These are phyloP conservation scores for Solanum tarapatanum DNA, from an alignment of 257 asterid genomes.

Conservation along the genomic window DNA sequence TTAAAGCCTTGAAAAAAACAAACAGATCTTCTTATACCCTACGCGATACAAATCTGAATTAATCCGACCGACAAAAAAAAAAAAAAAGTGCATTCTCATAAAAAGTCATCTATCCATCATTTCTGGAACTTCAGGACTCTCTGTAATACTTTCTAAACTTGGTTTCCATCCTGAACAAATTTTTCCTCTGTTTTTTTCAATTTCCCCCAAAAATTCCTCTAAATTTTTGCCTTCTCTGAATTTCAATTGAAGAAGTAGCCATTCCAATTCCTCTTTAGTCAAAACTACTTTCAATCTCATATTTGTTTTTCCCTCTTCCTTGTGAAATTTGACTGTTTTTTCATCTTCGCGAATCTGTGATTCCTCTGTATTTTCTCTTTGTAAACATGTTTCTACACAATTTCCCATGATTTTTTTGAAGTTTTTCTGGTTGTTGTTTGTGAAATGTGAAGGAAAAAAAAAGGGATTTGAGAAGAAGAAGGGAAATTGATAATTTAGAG, in stretches of 20 bases:
- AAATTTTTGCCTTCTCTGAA: slow-evolving; percentile 24
- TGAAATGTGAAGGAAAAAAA: neutral
- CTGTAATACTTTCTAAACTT: slow-evolving; percentile 53
- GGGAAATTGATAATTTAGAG: neutral
- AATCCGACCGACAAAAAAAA: neutral
- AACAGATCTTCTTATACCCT: fast-evolving
- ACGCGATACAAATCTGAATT: neutral
- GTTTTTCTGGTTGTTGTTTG: too few relatives aligned
- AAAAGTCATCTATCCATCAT: slow-evolving; percentile 14
- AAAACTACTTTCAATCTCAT: slow-evolving; percentile 51
- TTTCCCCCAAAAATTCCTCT: slow-evolving; percentile 48
- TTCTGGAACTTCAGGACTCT: slow-evolving; percentile 39
- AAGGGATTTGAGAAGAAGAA: neutral
- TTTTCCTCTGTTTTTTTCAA: slow-evolving; percentile 30
- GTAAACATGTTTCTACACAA: slow-evolving; percentile 32
- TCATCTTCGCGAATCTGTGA: neutral
- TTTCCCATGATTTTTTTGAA: slow-evolving; percentile 43
- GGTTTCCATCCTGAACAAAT: slow-evolving; percentile 44
- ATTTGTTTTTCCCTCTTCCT: neutral
- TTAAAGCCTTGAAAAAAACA: neutral
- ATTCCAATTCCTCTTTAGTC: slow-evolving; percentile 56
- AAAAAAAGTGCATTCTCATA: neutral
- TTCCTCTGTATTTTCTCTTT: neutral
- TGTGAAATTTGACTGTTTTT: neutral
- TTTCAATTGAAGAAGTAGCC: slow-evolving; percentile 40